These are phyloP conservation scores for Mycena crocata DNA, from an alignment of 768 basidiomycete genomes.

Conservation along the genomic window DNA sequence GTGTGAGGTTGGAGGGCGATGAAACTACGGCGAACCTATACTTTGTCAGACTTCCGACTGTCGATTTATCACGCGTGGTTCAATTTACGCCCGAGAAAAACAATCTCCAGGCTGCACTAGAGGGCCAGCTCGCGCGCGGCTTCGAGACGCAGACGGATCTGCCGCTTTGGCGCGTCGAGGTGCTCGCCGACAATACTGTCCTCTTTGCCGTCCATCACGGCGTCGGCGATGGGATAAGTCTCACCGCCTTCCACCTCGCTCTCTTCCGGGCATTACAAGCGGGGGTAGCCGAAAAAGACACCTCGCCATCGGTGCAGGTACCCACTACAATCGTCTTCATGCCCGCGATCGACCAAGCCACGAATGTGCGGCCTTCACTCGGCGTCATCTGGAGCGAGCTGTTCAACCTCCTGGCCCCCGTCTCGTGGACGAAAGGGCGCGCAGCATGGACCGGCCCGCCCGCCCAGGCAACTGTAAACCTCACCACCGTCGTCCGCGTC, in stretches of 20 bases:
- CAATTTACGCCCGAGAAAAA: slow-evolving; percentile 3
- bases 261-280: slow-evolving; percentile 39
- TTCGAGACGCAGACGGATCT: slow-evolving; percentile 21
- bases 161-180: slow-evolving; percentile 46
- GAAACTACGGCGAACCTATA: slow-evolving; percentile 3
- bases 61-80: slow-evolving; percentile 25
- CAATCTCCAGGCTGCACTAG: slow-evolving; percentile 5
- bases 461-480: neutral
- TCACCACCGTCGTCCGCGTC: slow-evolving; percentile 12
- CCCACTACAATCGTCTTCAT: neutral
- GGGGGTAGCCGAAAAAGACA: neutral
- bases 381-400: neutral
- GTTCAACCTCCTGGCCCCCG: neutral
- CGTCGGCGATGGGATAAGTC: slow-evolving; percentile 47
- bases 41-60: neutral
- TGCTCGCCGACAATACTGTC: slow-evolving; percentile 40
- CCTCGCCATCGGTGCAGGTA: neutral
- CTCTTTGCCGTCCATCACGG: slow-evolving; percentile 44
- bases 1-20: slow-evolving; percentile 11
- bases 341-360: slow-evolving; percentile 2
- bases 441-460: slow-evolving; percentile 19
- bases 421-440: slow-evolving; percentile 4
- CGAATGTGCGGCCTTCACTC: slow-evolving; percentile 18
- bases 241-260: slow-evolving; percentile 39
- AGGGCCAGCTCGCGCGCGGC: slow-evolving; percentile 15